Conservation (phyloP, 2,329 filamentous ascomycete genomes). For the Rhytidhysteron rufulum region DNA sequence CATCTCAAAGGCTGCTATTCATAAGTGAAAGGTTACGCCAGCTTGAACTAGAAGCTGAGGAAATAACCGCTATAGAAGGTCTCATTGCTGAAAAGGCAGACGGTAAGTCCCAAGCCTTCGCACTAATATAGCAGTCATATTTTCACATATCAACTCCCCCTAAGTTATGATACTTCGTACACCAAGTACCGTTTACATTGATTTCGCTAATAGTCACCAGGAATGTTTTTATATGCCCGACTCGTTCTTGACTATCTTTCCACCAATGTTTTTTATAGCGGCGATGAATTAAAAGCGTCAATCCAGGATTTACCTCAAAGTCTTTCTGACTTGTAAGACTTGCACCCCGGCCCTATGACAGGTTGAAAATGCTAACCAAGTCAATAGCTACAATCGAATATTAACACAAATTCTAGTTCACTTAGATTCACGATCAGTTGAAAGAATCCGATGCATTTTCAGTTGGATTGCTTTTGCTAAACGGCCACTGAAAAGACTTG, state of each 20-base stretch:
- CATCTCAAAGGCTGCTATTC: background rate
- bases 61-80: background rate
- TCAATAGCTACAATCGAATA: constrained; percentile 2
- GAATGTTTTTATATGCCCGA: constrained; percentile 9
- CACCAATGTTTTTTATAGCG: constrained; percentile 2
- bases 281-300: constrained; percentile 1
- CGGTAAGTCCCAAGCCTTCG: background rate
- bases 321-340: background rate
- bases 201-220: too few species aligned
- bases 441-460: constrained; percentile 2
- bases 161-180: too few species aligned
- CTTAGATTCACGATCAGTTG: background rate
- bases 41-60: background rate
- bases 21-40: background rate
- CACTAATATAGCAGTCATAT: background rate
- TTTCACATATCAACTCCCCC: background rate
- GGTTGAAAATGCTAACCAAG: background rate
- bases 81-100: background rate
- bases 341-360: background rate
- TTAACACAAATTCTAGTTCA: constrained; percentile 2
- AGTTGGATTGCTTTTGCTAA: constrained; percentile 7
- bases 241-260: constrained; percentile 5
- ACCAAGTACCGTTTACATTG: too few species aligned
- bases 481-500: constrained; percentile 7
- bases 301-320: background rate